Evolutionary conservation across 2,329 filamentous ascomycete genomes (phyloP).

Genomic region (Metarhizium guizhouense): DNA sequence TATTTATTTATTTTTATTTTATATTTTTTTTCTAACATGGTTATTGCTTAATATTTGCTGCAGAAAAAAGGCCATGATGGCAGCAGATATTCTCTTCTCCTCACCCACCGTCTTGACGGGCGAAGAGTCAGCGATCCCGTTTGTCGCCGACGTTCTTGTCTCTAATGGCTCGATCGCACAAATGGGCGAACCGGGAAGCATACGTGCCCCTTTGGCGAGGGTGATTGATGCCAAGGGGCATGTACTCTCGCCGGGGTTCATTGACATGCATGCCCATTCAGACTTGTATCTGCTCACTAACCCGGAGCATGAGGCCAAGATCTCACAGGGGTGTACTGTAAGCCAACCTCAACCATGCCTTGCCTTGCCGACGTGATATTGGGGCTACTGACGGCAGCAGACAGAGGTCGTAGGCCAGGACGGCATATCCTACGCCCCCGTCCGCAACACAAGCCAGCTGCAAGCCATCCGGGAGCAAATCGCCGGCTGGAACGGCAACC

Average conservation of each 20-base stretch:
- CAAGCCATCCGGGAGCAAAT: slow-evolving; percentile 14
- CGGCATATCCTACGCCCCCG: slow-evolving; percentile 15
- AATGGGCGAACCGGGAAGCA: slow-evolving; percentile 10
- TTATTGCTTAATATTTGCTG: not conserved
- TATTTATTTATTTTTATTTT: too few relatives aligned
- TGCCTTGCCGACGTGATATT: not conserved
- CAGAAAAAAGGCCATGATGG: not conserved
- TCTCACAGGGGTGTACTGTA: slow-evolving; percentile 16
- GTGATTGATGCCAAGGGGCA: slow-evolving; percentile 11
- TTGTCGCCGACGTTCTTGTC: slow-evolving; percentile 14
- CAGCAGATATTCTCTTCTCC: slow-evolving; percentile 10
- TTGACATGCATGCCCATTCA: slow-evolving; percentile 17
- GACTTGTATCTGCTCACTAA: slow-evolving; percentile 15
- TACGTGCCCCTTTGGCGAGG: slow-evolving; percentile 6
- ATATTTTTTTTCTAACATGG: not conserved
- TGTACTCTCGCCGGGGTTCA: slow-evolving; percentile 15
- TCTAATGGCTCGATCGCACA: slow-evolving; percentile 11
- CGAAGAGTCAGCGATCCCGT: slow-evolving; percentile 11
- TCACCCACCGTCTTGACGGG: slow-evolving; percentile 14
- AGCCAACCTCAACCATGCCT: not conserved
- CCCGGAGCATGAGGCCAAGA: slow-evolving; percentile 15
- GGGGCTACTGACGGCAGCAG: slow-evolving; percentile 4
- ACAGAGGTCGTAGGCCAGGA: slow-evolving; percentile 16
- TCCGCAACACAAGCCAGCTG: slow-evolving; percentile 10
- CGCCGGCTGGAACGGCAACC: slow-evolving; percentile 17